phyloP scores from a whole-genome alignment of 1,284 basidiomycete species.

The Cutaneotrichosporon arboriforme region DNA sequence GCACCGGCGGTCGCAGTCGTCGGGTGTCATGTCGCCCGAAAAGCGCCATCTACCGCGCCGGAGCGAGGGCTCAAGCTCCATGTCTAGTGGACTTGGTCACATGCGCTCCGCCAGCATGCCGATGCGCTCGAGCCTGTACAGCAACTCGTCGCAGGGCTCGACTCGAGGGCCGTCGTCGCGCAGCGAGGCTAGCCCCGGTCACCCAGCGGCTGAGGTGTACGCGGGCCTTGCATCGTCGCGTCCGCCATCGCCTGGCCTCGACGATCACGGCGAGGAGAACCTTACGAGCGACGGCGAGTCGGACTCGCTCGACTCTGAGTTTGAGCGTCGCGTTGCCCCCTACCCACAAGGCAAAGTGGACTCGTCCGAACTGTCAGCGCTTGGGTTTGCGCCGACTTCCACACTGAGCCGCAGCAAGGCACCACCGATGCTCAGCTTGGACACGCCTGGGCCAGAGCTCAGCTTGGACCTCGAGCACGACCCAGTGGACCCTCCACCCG shows the following conservation, averaged over 20 bases:
- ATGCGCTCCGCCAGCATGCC: conserved; percentile 36
- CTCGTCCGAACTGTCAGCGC: not conserved
- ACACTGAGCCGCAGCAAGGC: not conserved
- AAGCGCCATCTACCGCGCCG: not conserved
- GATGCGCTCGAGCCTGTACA: conserved; percentile 11
- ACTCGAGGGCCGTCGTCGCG: not conserved
- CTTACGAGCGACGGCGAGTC: conserved; percentile 2
- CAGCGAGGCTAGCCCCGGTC: not conserved
- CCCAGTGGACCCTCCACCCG: not conserved
- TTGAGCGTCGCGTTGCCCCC: conserved; percentile 2
- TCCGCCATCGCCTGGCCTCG: not conserved
- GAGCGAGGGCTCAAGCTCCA: not conserved
- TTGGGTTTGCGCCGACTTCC: not conserved
- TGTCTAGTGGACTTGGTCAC: conserved; percentile 17
- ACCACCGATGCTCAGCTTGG: conserved; percentile 2
- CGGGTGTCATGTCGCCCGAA: conserved; percentile 12
- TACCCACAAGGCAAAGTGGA: not conserved
- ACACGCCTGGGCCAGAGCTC: conserved; percentile 3
- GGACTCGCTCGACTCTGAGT: conserved; percentile 8
- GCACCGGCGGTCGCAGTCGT: conserved; percentile 31
- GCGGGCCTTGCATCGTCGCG: not conserved
- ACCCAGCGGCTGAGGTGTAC: not conserved
- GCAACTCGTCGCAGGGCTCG: not conserved
- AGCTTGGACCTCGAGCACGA: not conserved
- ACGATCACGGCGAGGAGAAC: not conserved